A percentile compares a stretch with the other conserved stretches of the same genome.
These are phyloP conservation scores for Hypholoma sublateritium DNA, from an alignment of 768 basidiomycete genomes.

Conservation along the genomic window DNA sequence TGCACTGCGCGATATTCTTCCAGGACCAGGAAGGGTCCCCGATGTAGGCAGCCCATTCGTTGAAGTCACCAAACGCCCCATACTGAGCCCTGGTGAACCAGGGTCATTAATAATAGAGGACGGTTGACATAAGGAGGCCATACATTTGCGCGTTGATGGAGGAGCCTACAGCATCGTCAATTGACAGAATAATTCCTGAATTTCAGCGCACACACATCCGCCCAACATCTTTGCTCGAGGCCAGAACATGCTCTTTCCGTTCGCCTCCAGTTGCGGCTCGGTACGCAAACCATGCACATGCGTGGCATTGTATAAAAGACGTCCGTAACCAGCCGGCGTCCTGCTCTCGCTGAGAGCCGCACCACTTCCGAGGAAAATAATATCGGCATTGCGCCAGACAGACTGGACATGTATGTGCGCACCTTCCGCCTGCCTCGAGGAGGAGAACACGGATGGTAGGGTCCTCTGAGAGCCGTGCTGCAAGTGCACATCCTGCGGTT, in stretches of 20 bases:
- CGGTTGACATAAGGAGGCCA: neutral
- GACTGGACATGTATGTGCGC: neutral
- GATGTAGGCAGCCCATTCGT: conserved; percentile 57
- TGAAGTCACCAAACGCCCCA: conserved; percentile 68
- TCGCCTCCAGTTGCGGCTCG: conserved; percentile 51
- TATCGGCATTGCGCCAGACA: neutral
- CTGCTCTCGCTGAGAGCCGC: conserved; percentile 35
- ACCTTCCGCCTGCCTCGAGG: conserved; percentile 64
- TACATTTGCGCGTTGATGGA: conserved; percentile 64
- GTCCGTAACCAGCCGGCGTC: conserved; percentile 39
- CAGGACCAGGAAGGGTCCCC: conserved; percentile 63
- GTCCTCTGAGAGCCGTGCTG: conserved; percentile 57
- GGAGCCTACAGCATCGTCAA: conserved; percentile 40
- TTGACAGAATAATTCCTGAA: neutral
- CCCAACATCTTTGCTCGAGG: conserved; percentile 71
- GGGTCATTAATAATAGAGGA: neutral
- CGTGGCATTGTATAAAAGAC: conserved; percentile 36
- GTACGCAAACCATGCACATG: conserved; percentile 54
- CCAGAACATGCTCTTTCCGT: conserved; percentile 50
- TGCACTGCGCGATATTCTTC: conserved; percentile 50
- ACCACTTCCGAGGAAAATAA: conserved; percentile 34
- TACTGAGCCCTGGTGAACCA: conserved; percentile 67
- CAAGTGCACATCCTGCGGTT: conserved; percentile 60
- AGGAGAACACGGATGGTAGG: conserved; percentile 49
- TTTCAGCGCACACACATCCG: conserved; percentile 49